Evolutionary conservation across 192 early-diverging fungal species (phyloP).

Genomic region (Backusella australiensis): DNA sequence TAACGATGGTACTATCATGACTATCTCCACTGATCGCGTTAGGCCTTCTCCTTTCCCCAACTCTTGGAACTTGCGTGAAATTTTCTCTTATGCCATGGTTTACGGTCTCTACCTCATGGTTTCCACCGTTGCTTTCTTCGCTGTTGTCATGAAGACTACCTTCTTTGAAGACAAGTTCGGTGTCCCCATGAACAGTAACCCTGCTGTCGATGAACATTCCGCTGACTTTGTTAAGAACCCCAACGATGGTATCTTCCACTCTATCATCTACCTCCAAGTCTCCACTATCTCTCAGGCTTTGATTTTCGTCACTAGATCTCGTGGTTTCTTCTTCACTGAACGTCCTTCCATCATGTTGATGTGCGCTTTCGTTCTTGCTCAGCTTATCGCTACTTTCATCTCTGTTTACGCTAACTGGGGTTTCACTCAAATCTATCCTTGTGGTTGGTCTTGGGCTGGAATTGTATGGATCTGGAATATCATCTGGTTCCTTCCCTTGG

Average conservation of each 20-base stretch:
- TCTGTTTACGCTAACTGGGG: conserved; percentile 81
- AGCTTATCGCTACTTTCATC: conserved; percentile 77
- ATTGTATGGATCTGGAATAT: conserved; percentile 80
- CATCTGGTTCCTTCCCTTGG: conserved; percentile 74
- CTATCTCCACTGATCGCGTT: conserved; percentile 85
- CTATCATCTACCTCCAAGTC: conserved; percentile 79
- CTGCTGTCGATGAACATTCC: neutral
- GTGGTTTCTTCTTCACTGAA: conserved; percentile 53
- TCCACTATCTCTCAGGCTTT: conserved; percentile 27
- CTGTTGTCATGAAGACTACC: conserved; percentile 55
- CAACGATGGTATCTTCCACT: conserved; percentile 66
- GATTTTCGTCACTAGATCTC: too few species aligned
- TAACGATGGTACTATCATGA: conserved; percentile 91
- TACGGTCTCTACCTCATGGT: conserved; percentile 80
- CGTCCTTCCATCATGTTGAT: conserved; percentile 67
- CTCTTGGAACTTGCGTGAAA: conserved; percentile 87
- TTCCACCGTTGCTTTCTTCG: conserved; percentile 73
- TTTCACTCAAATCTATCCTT: conserved; percentile 68
- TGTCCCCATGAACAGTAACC: conserved; percentile 11
- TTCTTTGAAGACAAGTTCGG: conserved; percentile 48
- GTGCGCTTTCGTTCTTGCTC: conserved; percentile 66
- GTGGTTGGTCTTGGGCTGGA: conserved; percentile 75
- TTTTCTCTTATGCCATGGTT: conserved; percentile 80
- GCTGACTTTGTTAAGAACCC: conserved; percentile 32
- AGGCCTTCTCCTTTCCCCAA: conserved; percentile 75